Evolutionary conservation across 306 rosid genomes (phyloP), one percentile per base, ranked within the genome.

Genomic region (Fragaria ananassa): DNA sequence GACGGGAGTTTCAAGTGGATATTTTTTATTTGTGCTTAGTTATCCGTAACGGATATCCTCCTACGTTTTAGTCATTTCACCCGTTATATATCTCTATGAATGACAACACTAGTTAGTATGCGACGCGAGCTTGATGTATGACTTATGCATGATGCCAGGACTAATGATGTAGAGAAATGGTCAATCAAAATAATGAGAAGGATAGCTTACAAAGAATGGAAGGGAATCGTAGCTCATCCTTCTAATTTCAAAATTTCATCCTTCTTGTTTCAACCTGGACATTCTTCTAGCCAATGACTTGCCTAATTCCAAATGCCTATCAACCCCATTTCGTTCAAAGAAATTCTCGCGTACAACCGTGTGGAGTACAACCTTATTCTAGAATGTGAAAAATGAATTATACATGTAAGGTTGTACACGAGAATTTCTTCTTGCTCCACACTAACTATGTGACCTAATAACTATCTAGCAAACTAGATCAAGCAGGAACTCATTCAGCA

Each of bases 401-500:
- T 64, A 64, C 69, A 35, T 1, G 23, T 18, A 35, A 64, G 46
- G 69, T 64, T 35, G 70, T 37, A 64, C 19, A 64, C 46, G 70
- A 64, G 27, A 64, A 64, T 37, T 64, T 64, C 47, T 17, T 64
- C 70, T 13, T 64, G n/a, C 27, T 64, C 14, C 13, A 61, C 14
- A 37, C 39, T 13, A 31, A 12, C 39, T 8, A 61, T 29, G 67
- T 12, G 41, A 31, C n/a, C 42, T 8, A 10, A 10, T 44, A 15
- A 25, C 69, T 6, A 80, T 18, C 70, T 46, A 74, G 75, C 76
- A 10, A 67, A 76, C 17, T 12, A 87, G 76, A 31, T 92, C 97
- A 80, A 81, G 74, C 8, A 88, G 8, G 1, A 90, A 50, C 15
- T 94, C 93, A 6, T 85, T 9, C 14, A 92, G 35, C 78, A 92